A percentile compares a stretch with the other conserved stretches of the same genome.
These are phyloP conservation scores for Cytospora chrysosperma DNA, from an alignment of 2,329 filamentous ascomycete genomes.

Conservation along the genomic window DNA sequence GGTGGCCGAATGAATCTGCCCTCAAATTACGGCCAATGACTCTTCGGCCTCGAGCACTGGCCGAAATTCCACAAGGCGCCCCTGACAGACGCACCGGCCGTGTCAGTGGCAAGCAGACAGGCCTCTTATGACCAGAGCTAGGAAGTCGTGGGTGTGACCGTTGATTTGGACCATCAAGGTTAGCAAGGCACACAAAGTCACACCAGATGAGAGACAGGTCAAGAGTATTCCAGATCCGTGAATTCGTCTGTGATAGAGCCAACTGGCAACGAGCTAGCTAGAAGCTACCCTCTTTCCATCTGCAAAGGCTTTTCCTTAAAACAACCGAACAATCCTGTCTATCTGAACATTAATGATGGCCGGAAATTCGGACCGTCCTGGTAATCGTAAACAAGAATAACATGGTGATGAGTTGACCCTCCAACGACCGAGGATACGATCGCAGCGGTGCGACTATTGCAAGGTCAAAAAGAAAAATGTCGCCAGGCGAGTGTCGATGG, in stretches of 20 bases:
- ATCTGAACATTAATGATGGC: conserved; percentile 11
- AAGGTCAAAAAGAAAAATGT: background rate
- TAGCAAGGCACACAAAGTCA: background rate
- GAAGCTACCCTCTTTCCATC: conserved; percentile 13
- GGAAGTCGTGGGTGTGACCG: background rate
- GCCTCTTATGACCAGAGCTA: background rate
- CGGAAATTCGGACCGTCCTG: background rate
- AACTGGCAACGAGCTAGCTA: conserved; percentile 20
- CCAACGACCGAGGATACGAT: conserved; percentile 1
- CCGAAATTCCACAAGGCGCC: background rate
- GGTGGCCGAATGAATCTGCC: background rate
- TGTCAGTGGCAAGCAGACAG: background rate
- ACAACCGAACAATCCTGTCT: conserved; percentile 9
- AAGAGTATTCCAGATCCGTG: background rate
- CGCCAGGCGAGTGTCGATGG: background rate
- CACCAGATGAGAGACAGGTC: background rate
- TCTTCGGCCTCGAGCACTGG: background rate
- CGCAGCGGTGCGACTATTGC: conserved; percentile 5
- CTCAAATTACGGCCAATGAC: background rate
- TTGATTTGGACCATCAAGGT: background rate
- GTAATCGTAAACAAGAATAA: background rate
- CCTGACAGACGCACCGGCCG: too few relatives aligned
- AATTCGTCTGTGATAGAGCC: conserved; percentile 18
- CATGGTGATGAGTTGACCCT: background rate
- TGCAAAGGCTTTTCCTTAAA: background rate